phyloP scores from a whole-genome alignment of 192 early-diverging fungal species.

The Backusella psychrophila region DNA sequence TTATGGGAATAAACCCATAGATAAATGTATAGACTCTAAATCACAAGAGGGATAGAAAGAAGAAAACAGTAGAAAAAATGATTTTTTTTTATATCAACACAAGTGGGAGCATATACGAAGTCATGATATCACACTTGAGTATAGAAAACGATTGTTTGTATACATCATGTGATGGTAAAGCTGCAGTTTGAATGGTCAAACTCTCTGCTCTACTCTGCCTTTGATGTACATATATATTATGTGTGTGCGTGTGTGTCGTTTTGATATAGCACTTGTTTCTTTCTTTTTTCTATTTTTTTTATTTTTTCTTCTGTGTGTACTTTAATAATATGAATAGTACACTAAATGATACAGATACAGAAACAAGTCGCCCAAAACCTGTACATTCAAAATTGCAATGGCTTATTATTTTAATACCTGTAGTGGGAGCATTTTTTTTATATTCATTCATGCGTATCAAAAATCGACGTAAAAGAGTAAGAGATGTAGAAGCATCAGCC shows the following conservation, averaged over 20 bases:
- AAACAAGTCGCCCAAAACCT: not conserved
- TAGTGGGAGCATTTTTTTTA: not conserved
- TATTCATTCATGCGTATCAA: constrained; percentile 9
- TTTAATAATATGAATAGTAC: not conserved
- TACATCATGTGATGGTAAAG: not conserved
- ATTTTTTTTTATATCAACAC: not conserved
- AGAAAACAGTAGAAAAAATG: not conserved
- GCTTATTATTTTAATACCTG: constrained; percentile 14
- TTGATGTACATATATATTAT: not conserved
- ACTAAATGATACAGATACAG: not conserved
- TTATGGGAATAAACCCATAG: not conserved
- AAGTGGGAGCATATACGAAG: not conserved
- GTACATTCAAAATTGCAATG: not conserved
- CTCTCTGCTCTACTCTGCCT: not conserved
- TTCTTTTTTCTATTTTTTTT: not conserved
- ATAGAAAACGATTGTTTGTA: not conserved
- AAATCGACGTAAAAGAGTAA: not conserved
- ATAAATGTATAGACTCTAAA: not conserved
- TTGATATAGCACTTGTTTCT: not conserved
- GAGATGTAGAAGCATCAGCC: not conserved
- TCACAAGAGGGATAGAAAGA: not conserved
- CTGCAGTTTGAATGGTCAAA: not conserved
- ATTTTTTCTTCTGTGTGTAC: not conserved
- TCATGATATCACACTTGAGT: constrained; percentile 1
- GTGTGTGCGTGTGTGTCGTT: not conserved